Conservation (phyloP, 139 green algal genomes). For the Volvox africanus region DNA sequence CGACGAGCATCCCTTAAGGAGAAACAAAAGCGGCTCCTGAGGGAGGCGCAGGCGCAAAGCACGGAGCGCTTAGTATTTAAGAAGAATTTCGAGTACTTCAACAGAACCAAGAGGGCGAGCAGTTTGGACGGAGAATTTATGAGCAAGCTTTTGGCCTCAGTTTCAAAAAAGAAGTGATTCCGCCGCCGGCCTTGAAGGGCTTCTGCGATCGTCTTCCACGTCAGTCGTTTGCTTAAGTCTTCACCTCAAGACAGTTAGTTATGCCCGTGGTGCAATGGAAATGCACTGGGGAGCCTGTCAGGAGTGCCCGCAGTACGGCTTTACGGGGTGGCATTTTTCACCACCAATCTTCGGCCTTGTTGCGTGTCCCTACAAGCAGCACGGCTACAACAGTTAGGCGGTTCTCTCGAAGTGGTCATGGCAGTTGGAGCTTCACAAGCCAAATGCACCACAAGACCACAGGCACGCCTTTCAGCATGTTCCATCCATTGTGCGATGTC, state of each 20-base stretch:
- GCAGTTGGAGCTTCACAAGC: too few relatives aligned
- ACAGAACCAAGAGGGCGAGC: constrained; percentile 41
- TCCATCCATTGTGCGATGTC: too few relatives aligned
- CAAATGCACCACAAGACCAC: too few relatives aligned
- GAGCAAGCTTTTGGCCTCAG: constrained; percentile 38
- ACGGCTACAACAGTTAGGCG: too few relatives aligned
- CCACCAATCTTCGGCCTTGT: too few relatives aligned
- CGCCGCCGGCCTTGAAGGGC: neutral
- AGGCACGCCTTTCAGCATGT: too few relatives aligned
- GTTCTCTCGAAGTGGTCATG: too few relatives aligned
- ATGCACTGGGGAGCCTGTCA: neutral
- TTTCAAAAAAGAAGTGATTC: constrained; percentile 13
- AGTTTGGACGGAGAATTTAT: constrained; percentile 53
- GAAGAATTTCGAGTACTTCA: constrained; percentile 72
- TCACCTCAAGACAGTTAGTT: neutral
- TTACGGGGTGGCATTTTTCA: too few relatives aligned
- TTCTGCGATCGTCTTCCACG: neutral
- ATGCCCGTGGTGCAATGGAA: neutral
- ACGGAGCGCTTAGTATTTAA: constrained; percentile 11
- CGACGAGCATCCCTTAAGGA: constrained; percentile 35
- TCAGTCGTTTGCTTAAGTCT: neutral
- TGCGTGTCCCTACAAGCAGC: too few relatives aligned
- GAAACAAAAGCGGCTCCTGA: constrained; percentile 58
- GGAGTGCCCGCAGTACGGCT: neutral
- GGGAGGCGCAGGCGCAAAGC: constrained; percentile 32